Evolutionary conservation across 805 yeast species (phyloP).

Genomic region (Candida manassasensis): DNA sequence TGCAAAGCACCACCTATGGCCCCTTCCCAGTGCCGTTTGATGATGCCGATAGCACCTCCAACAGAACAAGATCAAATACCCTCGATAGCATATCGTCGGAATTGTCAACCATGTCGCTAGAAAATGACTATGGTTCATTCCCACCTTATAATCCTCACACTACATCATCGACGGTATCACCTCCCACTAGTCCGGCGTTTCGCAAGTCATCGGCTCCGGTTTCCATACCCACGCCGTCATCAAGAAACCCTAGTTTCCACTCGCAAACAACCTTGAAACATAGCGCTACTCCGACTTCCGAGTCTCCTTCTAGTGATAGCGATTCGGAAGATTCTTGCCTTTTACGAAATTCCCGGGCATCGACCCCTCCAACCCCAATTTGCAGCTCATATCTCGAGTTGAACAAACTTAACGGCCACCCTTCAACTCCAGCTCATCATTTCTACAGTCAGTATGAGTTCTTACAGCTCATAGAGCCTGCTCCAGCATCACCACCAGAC

Average conservation of each 20-base stretch:
- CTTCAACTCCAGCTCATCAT: not conserved
- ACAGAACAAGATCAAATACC: not conserved
- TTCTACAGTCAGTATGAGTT: slow-evolving; percentile 15
- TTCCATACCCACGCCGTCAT: too few relatives aligned
- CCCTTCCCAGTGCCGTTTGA: too few relatives aligned
- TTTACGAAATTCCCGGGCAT: slow-evolving; percentile 2
- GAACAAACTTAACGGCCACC: not conserved
- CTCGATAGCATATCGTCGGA: not conserved
- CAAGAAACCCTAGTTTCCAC: too few relatives aligned
- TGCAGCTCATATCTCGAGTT: not conserved
- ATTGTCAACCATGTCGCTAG: too few relatives aligned
- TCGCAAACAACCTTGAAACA: too few relatives aligned
- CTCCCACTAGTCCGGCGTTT: too few relatives aligned
- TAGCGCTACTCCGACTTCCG: too few relatives aligned
- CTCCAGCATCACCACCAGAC: slow-evolving; percentile 34
- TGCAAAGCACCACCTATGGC: too few relatives aligned
- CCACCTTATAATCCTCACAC: too few relatives aligned
- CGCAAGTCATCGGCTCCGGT: too few relatives aligned
- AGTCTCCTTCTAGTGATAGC: not conserved
- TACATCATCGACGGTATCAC: too few relatives aligned
- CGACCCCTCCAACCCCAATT: slow-evolving; percentile 6
- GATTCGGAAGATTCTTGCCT: slow-evolving; percentile 1
- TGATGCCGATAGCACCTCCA: not conserved
- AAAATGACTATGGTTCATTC: too few relatives aligned
- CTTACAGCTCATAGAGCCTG: slow-evolving; percentile 33